Evolutionary conservation across 1,284 basidiomycete species (phyloP).

Genomic region (Melampsora occidentalis): DNA sequence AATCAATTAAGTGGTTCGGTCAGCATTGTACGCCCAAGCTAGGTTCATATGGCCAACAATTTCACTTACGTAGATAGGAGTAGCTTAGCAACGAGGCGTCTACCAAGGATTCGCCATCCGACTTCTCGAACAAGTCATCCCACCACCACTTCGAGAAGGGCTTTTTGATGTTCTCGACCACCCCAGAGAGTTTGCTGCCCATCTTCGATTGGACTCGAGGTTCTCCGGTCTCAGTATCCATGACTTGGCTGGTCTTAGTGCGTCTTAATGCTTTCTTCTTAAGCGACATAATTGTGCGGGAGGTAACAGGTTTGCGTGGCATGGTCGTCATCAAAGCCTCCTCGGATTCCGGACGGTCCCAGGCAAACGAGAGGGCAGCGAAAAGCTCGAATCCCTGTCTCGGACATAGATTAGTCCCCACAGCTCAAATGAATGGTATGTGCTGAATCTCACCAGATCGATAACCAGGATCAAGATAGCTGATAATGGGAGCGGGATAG

Average conservation of each 20-base stretch:
- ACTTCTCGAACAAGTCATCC: constrained; percentile 61
- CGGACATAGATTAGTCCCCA: constrained; percentile 8
- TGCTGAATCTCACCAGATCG: constrained; percentile 55
- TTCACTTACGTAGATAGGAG: constrained; percentile 65
- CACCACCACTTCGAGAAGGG: constrained; percentile 65
- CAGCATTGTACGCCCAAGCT: too few species aligned
- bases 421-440: background rate
- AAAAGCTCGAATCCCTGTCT: constrained; percentile 65
- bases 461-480: constrained; percentile 69
- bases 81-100: constrained; percentile 66
- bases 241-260: constrained; percentile 61
- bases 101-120: constrained; percentile 64
- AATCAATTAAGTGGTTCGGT: background rate
- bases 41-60: constrained; percentile 57
- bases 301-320: constrained; percentile 66
- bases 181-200: constrained; percentile 56
- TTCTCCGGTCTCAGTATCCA: constrained; percentile 61
- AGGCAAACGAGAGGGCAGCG: constrained; percentile 67
- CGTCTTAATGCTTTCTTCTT: constrained; percentile 64
- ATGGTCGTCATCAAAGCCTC: constrained; percentile 66
- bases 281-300: constrained; percentile 60
- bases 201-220: constrained; percentile 49
- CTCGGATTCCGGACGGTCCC: constrained; percentile 66
- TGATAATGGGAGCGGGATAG: constrained; percentile 65
- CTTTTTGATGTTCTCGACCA: constrained; percentile 56